Evolutionary conservation across 2,329 filamentous ascomycete genomes (phyloP), one percentile per base, ranked within the genome.

Genomic region (Drechmeria coniospora): DNA sequence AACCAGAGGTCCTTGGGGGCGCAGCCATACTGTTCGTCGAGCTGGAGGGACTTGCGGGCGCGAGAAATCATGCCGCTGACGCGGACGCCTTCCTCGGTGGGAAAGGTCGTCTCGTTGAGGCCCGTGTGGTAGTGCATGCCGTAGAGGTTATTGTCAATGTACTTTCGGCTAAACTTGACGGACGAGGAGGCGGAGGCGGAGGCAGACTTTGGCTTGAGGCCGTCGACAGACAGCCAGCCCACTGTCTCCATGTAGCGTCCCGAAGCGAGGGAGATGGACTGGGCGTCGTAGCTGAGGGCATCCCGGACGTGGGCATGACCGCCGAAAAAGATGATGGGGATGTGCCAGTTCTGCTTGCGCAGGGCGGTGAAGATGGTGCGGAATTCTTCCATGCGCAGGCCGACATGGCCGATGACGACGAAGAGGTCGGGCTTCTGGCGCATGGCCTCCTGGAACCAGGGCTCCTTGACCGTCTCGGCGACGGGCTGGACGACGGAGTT

Each of bases 181-280:
- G 52, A 49, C 5, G 52, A 44, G 4, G 49, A 37, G 0, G 54
- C 32, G 5, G 49, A 46, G 2, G 46, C 31, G 0, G n/a, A n/a
- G n/a, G n/a, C n/a, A n/a, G n/a, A 45, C 41, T 3, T 44, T 13
- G 3, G 47, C 15, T 27, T 58, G 30, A 69, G 41, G 18, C 82
- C 82, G 31, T 77, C 66, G 25, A 94, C 73, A 0, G 84, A 92
- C 68, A 90, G 74, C 67, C 90, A 95, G 2, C 87, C 87, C 27
- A 95, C 76, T 0, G 87, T 94, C 57, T 95, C 87, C 61, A 94
- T 79, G 51, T 94, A 95, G 1, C 87, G 70, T 4, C 87, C 87
- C 40, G 81, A 90, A 22, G 84, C 84, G 5, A 95, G 60, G 1
- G 77, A 86, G 36, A 79, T 75, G 0, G 86, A 73, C 29, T 73